Evolutionary conservation across 2,329 filamentous ascomycete species (phyloP).

Genomic region (Cadophora sp.): DNA sequence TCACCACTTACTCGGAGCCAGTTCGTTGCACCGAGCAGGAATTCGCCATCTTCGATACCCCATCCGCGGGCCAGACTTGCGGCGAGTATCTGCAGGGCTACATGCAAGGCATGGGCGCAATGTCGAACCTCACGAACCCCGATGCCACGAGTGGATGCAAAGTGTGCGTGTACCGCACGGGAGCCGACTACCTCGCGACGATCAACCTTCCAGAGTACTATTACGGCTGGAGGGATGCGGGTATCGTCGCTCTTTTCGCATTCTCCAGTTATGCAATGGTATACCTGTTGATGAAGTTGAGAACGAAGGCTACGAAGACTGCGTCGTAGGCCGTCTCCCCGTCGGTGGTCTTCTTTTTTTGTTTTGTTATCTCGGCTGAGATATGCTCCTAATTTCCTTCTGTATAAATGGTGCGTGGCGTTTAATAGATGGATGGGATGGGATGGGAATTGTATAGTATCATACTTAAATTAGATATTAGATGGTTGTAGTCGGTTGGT

Average conservation of each 20-base stretch:
- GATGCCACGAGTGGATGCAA: conserved; percentile 60
- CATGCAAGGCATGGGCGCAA: conserved; percentile 53
- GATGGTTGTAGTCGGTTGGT: neutral
- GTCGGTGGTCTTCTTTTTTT: neutral
- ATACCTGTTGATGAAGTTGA: conserved; percentile 56
- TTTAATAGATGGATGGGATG: neutral
- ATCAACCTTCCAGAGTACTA: conserved; percentile 67
- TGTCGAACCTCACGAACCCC: conserved; percentile 64
- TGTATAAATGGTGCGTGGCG: neutral
- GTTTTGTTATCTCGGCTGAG: neutral
- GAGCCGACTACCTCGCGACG: conserved; percentile 64
- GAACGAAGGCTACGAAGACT: conserved; percentile 56
- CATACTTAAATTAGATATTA: neutral
- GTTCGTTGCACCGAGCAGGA: conserved; percentile 60
- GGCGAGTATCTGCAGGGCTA: conserved; percentile 62
- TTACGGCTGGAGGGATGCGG: conserved; percentile 72
- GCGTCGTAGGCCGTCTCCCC: conserved; percentile 34
- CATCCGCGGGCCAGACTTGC: conserved; percentile 67
- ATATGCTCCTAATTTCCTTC: neutral
- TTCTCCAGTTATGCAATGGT: conserved; percentile 52
- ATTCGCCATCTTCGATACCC: conserved; percentile 66
- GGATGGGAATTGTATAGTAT: neutral
- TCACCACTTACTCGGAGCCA: conserved; percentile 59
- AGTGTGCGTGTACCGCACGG: conserved; percentile 66
- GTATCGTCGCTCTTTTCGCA: conserved; percentile 53